Evolutionary conservation across 2,329 filamentous ascomycete species (phyloP), one percentile per base, ranked within the genome.

Genomic region (Ophiostoma triangulosporum): DNA sequence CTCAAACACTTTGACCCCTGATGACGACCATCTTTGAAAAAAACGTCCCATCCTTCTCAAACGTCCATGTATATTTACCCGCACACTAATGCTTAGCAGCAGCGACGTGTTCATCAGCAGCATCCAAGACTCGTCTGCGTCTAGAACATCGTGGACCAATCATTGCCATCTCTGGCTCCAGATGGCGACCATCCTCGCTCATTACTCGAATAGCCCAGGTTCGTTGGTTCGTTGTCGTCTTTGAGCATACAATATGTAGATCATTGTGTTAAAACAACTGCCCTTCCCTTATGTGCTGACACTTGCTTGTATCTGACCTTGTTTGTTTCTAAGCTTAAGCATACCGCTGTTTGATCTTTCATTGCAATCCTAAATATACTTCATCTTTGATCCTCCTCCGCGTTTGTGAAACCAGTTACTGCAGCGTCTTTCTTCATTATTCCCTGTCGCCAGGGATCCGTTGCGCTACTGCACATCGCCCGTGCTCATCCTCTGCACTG

Each of bases 21-120:
- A 52, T 57, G 72, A 58, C 65, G 69, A 74, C 72, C 70, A 70
- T 66, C 67, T 67, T 64, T 64, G 61, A 67, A 69, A 69, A 69
- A 67, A 62, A 65, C 67, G 64, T 71, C 67, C 69, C 69, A 73
- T 75, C 65, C 73, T 73, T 68, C 69, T 76, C 75, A 77, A 76
- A 78, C 74, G 52, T 22, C 38, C n/a, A n/a, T n/a, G n/a, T 48
- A 46, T n/a, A 40, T 20, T 7, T 8, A 20, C 43, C 29, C 22
- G 22, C 11, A 9, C n/a, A n/a, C n/a, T n/a, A n/a, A n/a, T n/a
- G n/a, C n/a, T n/a, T n/a, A 38, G 35, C 35, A 38, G 12, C 20
- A 43, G 20, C n/a, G 14, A 15, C 38, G 20, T 35, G 20, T 43
- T 24, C 11, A 20, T 6, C 38, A 24, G 32, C 32, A 31, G 6